Percentiles rank a stretch among this genome's conserved stretches.
These are phyloP conservation scores for Debaryomyces robertsiae DNA, from an alignment of 1,139 yeast genomes.

Conservation along the genomic window DNA sequence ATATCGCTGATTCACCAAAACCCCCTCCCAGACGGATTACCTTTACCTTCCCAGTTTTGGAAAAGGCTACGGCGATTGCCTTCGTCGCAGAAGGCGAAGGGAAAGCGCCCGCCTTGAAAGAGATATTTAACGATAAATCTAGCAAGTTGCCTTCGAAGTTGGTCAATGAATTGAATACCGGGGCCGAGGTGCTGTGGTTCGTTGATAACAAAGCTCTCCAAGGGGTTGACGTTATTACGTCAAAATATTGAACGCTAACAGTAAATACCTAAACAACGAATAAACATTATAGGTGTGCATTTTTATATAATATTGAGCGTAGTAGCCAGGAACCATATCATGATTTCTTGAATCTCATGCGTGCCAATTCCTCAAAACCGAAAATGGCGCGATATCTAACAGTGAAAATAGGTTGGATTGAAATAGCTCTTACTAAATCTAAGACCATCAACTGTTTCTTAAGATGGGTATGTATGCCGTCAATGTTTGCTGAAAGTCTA, in stretches of 20 bases:
- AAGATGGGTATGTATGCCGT: slow-evolving; percentile 23
- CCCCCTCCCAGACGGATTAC: slow-evolving; percentile 80
- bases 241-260: slow-evolving; percentile 39
- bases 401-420: no score
- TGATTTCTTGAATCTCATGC: no score
- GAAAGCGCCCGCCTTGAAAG: slow-evolving; percentile 71
- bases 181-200: slow-evolving; percentile 70
- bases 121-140: slow-evolving; percentile 61
- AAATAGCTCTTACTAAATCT: no score
- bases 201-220: slow-evolving; percentile 73
- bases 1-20: slow-evolving; percentile 66
- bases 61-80: slow-evolving; percentile 58
- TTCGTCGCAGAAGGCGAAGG: slow-evolving; percentile 91
- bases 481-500: background rate
- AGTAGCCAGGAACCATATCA: no score
- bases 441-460: no score
- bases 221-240: slow-evolving; percentile 55
- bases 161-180: slow-evolving; percentile 56
- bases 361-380: no score
- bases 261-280: background rate
- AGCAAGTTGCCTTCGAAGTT: slow-evolving; percentile 67
- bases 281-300: background rate
- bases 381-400: no score
- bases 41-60: slow-evolving; percentile 65
- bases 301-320: background rate